These are phyloP conservation scores for Zoysia matrella DNA, from an alignment of 202 grass and related monocot genomes.

Conservation along the genomic window DNA sequence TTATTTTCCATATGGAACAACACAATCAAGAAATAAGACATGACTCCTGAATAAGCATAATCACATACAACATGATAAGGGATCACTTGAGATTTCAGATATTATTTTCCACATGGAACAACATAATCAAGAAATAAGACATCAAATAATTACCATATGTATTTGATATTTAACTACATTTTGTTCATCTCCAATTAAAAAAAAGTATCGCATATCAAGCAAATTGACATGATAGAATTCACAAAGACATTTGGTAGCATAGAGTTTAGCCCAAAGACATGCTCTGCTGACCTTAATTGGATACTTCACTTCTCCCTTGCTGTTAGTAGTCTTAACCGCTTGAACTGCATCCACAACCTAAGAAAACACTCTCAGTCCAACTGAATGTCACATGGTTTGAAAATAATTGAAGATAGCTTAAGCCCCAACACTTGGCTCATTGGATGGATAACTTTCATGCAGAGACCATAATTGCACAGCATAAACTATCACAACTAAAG, in stretches of 20 bases:
- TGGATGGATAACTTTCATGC: not conserved
- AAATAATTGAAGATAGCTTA: no score
- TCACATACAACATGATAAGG: no score
- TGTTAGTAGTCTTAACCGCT: conserved; percentile 85
- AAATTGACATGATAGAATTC: not conserved
- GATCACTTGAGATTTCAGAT: no score
- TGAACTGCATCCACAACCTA: conserved; percentile 95
- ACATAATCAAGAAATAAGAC: not conserved
- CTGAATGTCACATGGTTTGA: not conserved
- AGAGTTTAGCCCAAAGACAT: not conserved
- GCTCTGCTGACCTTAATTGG: not conserved
- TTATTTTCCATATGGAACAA: not conserved
- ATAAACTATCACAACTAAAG: not conserved
- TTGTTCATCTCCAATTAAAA: no score
- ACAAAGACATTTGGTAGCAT: no score
- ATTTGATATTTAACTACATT: no score
- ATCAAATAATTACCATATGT: not conserved
- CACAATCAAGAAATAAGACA: not conserved
- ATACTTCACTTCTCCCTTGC: conserved; percentile 69
- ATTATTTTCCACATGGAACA: not conserved
- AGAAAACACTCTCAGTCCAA: conserved; percentile 29
- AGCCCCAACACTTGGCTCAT: no score
- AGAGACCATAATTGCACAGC: not conserved
- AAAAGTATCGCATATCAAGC: not conserved
- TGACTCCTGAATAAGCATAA: no score